Evolutionary conservation across 225 moss, liverwort and hornwort species (phyloP).

Genomic region (Polytrichum commune): DNA sequence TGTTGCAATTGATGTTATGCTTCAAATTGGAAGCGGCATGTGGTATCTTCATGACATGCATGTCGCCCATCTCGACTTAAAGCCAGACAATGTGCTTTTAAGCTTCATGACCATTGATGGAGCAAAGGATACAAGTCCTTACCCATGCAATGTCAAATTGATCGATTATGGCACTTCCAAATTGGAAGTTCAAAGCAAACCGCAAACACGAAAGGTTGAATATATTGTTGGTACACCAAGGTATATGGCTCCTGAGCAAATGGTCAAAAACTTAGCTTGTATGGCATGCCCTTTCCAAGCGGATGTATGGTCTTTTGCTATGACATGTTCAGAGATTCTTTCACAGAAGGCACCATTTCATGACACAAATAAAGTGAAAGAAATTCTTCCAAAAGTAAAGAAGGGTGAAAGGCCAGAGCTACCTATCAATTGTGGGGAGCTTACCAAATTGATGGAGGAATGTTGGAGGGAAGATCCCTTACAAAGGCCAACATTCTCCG

Average conservation of each 20-base stretch:
- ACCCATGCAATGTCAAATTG: slow-evolving; percentile 27
- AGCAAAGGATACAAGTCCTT: slow-evolving; percentile 10
- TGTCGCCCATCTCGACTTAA: slow-evolving; percentile 28
- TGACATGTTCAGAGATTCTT: slow-evolving; percentile 29
- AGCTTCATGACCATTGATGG: background rate
- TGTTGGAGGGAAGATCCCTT: background rate
- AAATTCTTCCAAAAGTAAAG: background rate
- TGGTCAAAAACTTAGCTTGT: background rate
- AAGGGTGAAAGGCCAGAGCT: slow-evolving; percentile 1
- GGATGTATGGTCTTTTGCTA: slow-evolving; percentile 42
- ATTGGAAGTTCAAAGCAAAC: slow-evolving; percentile 5
- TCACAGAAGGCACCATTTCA: slow-evolving; percentile 23
- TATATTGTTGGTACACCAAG: background rate
- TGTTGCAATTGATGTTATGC: slow-evolving; percentile 35
- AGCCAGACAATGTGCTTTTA: slow-evolving; percentile 30
- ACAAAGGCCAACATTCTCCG: background rate
- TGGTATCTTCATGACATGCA: slow-evolving; percentile 43
- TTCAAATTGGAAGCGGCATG: slow-evolving; percentile 43
- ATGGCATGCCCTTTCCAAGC: slow-evolving; percentile 8
- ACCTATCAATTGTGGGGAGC: background rate
- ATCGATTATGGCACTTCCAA: slow-evolving; percentile 36
- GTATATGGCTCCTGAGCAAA: slow-evolving; percentile 35
- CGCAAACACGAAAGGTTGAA: background rate
- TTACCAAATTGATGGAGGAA: background rate
- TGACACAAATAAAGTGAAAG: background rate